Evolutionary conservation across 139 green algal genomes (phyloP).

Genomic region (Chlorella sp.): DNA sequence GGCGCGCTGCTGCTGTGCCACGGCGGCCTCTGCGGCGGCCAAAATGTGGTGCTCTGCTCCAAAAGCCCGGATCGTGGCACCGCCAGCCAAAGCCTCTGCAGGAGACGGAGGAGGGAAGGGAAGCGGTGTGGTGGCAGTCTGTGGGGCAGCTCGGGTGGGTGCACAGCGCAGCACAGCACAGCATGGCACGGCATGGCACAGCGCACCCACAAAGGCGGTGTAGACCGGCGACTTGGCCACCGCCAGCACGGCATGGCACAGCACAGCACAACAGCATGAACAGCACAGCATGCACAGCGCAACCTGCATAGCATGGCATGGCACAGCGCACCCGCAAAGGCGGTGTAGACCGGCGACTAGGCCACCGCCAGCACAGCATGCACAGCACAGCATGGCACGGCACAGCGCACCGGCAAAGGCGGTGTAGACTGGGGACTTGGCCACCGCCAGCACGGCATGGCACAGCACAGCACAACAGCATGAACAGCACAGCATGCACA

Average conservation of each 20-base stretch:
- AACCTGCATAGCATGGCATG: neutral
- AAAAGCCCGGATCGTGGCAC: conserved; percentile 64
- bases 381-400: too few relatives aligned
- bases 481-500: neutral
- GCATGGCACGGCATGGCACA: neutral
- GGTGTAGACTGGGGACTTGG: conserved; percentile 78
- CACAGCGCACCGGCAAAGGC: conserved; percentile 57
- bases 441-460: conserved; percentile 34
- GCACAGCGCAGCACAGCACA: too few relatives aligned
- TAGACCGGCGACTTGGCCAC: neutral
- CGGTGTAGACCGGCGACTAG: conserved; percentile 59
- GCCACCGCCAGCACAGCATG: too few relatives aligned
- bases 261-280: neutral
- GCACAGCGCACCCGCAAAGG: conserved; percentile 57
- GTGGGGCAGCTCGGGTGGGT: neutral
- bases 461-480: neutral
- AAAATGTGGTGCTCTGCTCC: conserved; percentile 55
- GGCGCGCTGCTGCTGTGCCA: conserved; percentile 60
- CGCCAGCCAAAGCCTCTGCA: conserved; percentile 54
- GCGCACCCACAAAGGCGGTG: neutral
- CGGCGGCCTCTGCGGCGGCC: conserved; percentile 6
- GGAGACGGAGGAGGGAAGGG: neutral
- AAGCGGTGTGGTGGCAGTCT: neutral
- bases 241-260: neutral
- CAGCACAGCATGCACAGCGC: neutral